Base-by-base conservation (phyloP, 495 filamentous ascomycete genomes). In the Penicillium pancosmium region DNA sequence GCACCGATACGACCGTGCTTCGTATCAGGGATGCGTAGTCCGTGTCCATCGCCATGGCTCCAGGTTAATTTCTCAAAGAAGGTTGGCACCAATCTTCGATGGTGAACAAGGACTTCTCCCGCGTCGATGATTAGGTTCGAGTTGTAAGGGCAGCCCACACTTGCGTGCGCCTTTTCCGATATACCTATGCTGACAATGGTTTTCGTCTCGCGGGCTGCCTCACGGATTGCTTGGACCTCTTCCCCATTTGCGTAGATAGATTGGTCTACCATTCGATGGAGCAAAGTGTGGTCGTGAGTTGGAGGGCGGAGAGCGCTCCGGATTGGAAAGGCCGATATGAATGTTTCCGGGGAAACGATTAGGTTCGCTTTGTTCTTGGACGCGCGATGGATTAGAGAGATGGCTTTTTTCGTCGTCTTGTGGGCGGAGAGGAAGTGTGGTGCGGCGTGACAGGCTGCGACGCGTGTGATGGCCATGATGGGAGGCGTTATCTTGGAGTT, bases 301-400 rank as follows among this genome's bases (percentile, higher is more conserved):
- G 72, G 73, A 0, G 68, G 43, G 3, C 65, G 58, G 16, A 74
- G 41, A 43, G 70, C 63, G 55, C 68, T 72, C 72, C 72, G 75
- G 52, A 72, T 53, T n/a, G 64, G 64, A 23, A 67, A 67, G 3
- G 57, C 78, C 9, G 77, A 71, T 12, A 80, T 75, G 60, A 66
- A 79, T 0, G 72, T 64, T 56, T 80, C 78, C 40, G 79, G 80
- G 68, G 82, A 82, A 34, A 77, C 78, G 34, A 83, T 62, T 44
- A 83, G 67, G 27, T 81, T 68, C 21, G 78, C 79, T n/a, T 67
- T 67, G 41, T 67, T 66, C 46, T 51, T 50, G 16, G 78, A 76
- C 3, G 79, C 78, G 54, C 78, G 59, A 31, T 70, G 67, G 40
- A 76, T 74, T 27, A 81, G 60, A 7, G 46, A 61, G 5, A 65